Evolutionary conservation across 1,284 basidiomycete species (phyloP).

Genomic region (Ceraceosorus guamensis): DNA sequence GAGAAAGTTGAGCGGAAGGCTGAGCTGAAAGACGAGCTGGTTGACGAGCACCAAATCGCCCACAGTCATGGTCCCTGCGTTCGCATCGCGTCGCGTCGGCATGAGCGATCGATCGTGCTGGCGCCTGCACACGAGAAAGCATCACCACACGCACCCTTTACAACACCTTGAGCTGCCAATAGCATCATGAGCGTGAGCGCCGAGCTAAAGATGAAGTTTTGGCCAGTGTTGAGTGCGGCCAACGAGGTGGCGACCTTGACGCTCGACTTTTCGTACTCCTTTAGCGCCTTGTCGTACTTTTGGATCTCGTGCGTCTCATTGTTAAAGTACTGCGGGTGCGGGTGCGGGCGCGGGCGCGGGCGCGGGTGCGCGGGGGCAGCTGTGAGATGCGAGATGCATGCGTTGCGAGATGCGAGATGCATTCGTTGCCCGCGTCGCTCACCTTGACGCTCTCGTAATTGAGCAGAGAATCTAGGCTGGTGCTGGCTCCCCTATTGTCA

Average conservation of each 20-base stretch:
- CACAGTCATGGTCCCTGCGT: slow-evolving; percentile 78
- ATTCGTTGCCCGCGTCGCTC: slow-evolving; percentile 43
- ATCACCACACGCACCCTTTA: slow-evolving; percentile 64
- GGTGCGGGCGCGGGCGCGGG: slow-evolving; percentile 7
- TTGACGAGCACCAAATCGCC: slow-evolving; percentile 98
- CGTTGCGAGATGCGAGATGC: neutral
- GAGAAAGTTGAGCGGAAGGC: slow-evolving; percentile 89
- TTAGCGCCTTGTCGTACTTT: slow-evolving; percentile 84
- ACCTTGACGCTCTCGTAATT: slow-evolving; percentile 98
- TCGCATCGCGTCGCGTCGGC: neutral
- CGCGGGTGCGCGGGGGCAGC: neutral
- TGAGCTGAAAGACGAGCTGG: slow-evolving; percentile 96
- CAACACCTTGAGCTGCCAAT: slow-evolving; percentile 84
- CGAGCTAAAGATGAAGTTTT: slow-evolving; percentile 89
- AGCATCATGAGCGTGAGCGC: slow-evolving; percentile 94
- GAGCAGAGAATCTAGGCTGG: slow-evolving; percentile 88
- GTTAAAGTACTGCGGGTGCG: slow-evolving; percentile 72
- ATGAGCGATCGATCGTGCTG: neutral
- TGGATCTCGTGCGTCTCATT: slow-evolving; percentile 85
- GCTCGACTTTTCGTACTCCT: slow-evolving; percentile 80
- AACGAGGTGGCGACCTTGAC: slow-evolving; percentile 92
- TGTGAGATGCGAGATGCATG: too few relatives aligned
- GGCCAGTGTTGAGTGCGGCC: slow-evolving; percentile 87
- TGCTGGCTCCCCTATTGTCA: slow-evolving; percentile 89
- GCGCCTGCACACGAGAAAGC: neutral